Percentiles rank a stretch among this genome's conserved stretches.
Conservation (phyloP, 768 basidiomycete genomes). For the Stropharia rugosoannulata region DNA sequence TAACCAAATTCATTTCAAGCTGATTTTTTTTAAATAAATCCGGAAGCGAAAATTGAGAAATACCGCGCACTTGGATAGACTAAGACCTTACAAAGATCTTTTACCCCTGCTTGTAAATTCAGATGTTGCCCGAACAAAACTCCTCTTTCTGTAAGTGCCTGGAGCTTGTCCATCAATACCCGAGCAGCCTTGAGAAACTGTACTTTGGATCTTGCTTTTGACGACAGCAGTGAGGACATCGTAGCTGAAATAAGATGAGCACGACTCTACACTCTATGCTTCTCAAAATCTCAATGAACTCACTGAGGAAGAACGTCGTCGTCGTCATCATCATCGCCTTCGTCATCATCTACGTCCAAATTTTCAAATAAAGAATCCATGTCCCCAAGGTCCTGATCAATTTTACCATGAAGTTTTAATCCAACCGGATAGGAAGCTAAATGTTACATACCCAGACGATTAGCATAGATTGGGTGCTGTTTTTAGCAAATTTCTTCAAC, state of each 20-base stretch:
- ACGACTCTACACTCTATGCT: not conserved
- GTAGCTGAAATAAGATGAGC: slow-evolving; percentile 1
- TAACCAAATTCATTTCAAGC: too few species aligned
- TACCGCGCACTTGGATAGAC: too few species aligned
- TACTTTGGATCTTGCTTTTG: slow-evolving; percentile 6
- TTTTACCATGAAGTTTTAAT: not conserved
- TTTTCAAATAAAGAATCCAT: slow-evolving; percentile 21
- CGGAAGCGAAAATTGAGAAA: too few species aligned
- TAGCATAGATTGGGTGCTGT: slow-evolving; percentile 21
- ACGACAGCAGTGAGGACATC: slow-evolving; percentile 16
- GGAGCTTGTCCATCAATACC: slow-evolving; percentile 22
- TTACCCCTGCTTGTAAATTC: too few species aligned
- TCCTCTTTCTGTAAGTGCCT: slow-evolving; percentile 6
- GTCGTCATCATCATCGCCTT: slow-evolving; percentile 13
- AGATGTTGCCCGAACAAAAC: too few species aligned
- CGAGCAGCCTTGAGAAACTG: slow-evolving; percentile 16
- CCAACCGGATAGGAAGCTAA: not conserved
- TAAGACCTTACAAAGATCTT: too few species aligned
- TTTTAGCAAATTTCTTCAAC: slow-evolving; percentile 18
- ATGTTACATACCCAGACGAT: slow-evolving; percentile 19
- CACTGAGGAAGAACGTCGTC: slow-evolving; percentile 20
- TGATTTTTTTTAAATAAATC: too few species aligned
- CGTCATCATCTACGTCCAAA: slow-evolving; percentile 17
- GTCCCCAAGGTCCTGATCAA: slow-evolving; percentile 15
- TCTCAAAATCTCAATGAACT: not conserved